Evolutionary conservation across 2,329 filamentous ascomycete species (phyloP).

Genomic region (Microsporum ferrugineum): DNA sequence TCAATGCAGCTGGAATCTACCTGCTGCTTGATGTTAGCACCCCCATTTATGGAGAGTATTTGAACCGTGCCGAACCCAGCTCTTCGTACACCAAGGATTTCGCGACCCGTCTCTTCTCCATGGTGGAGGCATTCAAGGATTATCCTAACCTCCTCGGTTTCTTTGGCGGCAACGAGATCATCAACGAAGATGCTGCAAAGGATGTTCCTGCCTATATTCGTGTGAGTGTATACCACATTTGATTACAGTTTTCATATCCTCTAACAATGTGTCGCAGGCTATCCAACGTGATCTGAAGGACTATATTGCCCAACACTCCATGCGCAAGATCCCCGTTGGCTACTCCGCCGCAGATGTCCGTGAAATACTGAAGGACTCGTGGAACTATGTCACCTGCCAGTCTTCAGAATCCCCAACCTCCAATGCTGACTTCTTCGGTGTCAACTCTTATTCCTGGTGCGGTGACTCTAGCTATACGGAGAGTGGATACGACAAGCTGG

Average conservation of each 20-base stretch:
- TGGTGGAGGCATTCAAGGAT: constrained; percentile 55
- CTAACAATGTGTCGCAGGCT: constrained; percentile 34
- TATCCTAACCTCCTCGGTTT: constrained; percentile 57
- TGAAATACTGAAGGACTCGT: constrained; percentile 48
- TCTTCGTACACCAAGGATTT: constrained; percentile 46
- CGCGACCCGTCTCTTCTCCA: constrained; percentile 47
- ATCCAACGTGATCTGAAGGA: constrained; percentile 57
- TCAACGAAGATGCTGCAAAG: constrained; percentile 48
- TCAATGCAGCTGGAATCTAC: constrained; percentile 56
- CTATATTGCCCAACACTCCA: constrained; percentile 50
- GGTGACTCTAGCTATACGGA: constrained; percentile 45
- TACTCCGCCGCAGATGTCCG: constrained; percentile 58
- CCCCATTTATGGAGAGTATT: constrained; percentile 43
- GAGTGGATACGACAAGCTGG: constrained; percentile 46
- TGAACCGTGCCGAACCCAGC: constrained; percentile 46
- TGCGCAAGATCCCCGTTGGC: constrained; percentile 52
- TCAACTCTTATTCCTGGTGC: constrained; percentile 61
- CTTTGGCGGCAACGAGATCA: constrained; percentile 58
- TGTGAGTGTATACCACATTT: constrained; percentile 23
- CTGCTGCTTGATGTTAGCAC: constrained; percentile 56
- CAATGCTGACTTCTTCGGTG: constrained; percentile 52
- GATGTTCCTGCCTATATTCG: constrained; percentile 48
- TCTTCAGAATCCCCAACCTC: constrained; percentile 40
- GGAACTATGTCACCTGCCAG: constrained; percentile 50
- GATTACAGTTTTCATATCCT: neutral